Conservation (phyloP, 768 basidiomycete species). For the Leccinum aurantiacum region DNA sequence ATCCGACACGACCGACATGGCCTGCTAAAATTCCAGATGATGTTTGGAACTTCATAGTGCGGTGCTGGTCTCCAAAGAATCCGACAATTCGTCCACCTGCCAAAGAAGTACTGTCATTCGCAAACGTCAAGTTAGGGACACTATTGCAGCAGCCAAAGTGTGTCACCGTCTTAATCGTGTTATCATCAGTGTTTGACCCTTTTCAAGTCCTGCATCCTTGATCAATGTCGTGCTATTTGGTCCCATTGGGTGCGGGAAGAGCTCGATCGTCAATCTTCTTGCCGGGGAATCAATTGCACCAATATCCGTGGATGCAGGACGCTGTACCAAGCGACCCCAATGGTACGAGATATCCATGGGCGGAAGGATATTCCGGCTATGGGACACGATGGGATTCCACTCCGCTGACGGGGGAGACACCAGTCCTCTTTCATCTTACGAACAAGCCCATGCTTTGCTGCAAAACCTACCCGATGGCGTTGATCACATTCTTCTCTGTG, state of each 20-base stretch:
- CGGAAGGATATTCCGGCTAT: constrained; percentile 16
- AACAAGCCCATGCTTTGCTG: constrained; percentile 28
- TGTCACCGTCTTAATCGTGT: neutral
- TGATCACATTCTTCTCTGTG: constrained; percentile 37
- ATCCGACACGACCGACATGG: constrained; percentile 1
- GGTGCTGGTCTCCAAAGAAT: too few species aligned
- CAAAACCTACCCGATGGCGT: constrained; percentile 28
- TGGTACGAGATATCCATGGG: neutral
- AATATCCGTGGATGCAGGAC: constrained; percentile 23
- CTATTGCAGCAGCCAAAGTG: neutral
- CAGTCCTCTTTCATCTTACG: constrained; percentile 12
- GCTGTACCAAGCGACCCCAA: constrained; percentile 31
- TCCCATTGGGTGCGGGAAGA: constrained; percentile 18
- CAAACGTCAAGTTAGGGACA: neutral
- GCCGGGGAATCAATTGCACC: constrained; percentile 20
- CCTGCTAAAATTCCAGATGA: neutral
- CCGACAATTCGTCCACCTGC: too few species aligned
- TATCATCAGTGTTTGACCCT: neutral
- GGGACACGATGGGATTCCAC: constrained; percentile 28
- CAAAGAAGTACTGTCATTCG: neutral
- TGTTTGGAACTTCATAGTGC: constrained; percentile 5
- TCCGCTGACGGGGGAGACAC: neutral
- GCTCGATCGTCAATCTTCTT: constrained; percentile 22
- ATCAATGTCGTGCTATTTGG: constrained; percentile 21
- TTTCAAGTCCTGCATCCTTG: neutral